Evolutionary conservation across 2,329 filamentous ascomycete genomes (phyloP).

Genomic region (Paraphaeosphaeria minitans): DNA sequence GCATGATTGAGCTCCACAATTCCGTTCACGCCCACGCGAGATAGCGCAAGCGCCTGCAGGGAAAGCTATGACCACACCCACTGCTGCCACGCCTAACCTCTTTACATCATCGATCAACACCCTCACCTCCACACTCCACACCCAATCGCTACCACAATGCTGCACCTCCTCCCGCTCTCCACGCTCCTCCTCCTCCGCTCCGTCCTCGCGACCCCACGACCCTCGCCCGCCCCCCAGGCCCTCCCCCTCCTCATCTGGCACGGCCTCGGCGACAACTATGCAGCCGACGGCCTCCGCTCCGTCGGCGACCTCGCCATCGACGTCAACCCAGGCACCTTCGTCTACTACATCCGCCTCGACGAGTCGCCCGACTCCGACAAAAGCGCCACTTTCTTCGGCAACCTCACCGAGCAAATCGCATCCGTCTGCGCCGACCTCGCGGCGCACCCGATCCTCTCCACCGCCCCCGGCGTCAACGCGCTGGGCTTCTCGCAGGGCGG

Average conservation of each 20-base stretch:
- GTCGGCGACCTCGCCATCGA: constrained; percentile 74
- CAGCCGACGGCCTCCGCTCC: constrained; percentile 72
- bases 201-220: constrained; percentile 21
- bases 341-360: constrained; percentile 77
- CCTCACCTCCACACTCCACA: constrained; percentile 8
- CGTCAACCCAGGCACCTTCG: constrained; percentile 80
- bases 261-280: constrained; percentile 77
- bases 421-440: constrained; percentile 79
- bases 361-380: constrained; percentile 72
- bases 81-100: constrained; percentile 5
- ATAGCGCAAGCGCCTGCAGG: not conserved
- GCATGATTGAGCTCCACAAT: not conserved
- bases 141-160: constrained; percentile 21
- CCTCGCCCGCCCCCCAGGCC: constrained; percentile 22
- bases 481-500: constrained; percentile 95
- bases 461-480: constrained; percentile 83
- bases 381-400: constrained; percentile 86
- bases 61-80: constrained; percentile 8
- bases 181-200: constrained; percentile 27
- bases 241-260: constrained; percentile 97
- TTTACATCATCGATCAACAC: constrained; percentile 18
- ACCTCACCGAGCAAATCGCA: constrained; percentile 78
- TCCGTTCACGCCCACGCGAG: not conserved
- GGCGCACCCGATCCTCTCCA: constrained; percentile 76
- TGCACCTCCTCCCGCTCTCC: constrained; percentile 28